A percentile compares a stretch with the other conserved stretches of the same genome.
Evolutionary conservation across 768 basidiomycete genomes (phyloP).

Genomic region (Boletus pseudo-olivaceus): DNA sequence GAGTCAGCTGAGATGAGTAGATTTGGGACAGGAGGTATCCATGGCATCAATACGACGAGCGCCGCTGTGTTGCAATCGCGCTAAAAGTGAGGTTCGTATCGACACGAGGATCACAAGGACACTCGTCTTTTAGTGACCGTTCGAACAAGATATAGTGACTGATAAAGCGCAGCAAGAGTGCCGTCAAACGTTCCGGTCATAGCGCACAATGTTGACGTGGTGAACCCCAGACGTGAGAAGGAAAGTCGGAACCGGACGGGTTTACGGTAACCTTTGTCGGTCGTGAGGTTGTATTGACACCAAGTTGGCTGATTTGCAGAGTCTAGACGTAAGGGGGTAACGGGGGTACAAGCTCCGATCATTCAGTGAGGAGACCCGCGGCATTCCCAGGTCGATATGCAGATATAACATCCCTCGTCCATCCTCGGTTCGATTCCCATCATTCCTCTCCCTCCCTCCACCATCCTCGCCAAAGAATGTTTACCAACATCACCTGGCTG

Average conservation of each 20-base stretch:
- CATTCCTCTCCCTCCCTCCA: not conserved
- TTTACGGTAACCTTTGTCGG: not conserved
- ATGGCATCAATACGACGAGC: too few relatives aligned
- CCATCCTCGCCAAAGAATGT: constrained; percentile 12
- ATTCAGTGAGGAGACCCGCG: not conserved
- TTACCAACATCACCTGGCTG: constrained; percentile 28
- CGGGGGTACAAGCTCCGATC: not conserved
- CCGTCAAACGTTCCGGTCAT: too few relatives aligned
- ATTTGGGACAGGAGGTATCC: too few relatives aligned
- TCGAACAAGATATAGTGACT: too few relatives aligned
- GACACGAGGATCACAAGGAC: too few relatives aligned
- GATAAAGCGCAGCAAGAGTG: too few relatives aligned
- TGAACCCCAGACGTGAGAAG: too few relatives aligned
- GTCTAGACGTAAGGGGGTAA: not conserved
- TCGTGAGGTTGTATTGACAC: not conserved
- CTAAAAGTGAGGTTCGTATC: too few relatives aligned
- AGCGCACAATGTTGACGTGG: too few relatives aligned
- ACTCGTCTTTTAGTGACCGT: too few relatives aligned
- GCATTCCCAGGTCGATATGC: constrained; percentile 22
- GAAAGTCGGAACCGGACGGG: not conserved
- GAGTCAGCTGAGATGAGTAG: too few relatives aligned
- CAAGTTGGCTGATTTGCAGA: not conserved
- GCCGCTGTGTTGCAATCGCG: too few relatives aligned
- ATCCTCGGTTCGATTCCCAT: not conserved
- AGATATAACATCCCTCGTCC: constrained; percentile 19